These are phyloP conservation scores for Pisolithus orientalis DNA, from an alignment of 768 basidiomycete species.

Conservation along the genomic window DNA sequence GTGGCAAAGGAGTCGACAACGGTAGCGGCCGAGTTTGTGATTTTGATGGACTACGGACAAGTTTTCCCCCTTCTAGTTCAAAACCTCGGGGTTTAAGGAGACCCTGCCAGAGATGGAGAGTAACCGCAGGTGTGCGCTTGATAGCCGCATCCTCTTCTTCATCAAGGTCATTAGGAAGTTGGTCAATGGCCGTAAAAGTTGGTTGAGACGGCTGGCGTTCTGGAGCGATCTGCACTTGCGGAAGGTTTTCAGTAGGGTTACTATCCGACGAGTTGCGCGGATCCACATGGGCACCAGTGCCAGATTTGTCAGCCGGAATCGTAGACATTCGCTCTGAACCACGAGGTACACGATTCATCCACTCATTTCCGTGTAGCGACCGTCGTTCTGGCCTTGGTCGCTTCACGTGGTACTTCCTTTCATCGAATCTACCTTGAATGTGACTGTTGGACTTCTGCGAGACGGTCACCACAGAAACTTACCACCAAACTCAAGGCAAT, in stretches of 20 bases:
- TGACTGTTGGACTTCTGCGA: neutral
- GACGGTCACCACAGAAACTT: conserved; percentile 4
- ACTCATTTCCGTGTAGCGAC: conserved; percentile 18
- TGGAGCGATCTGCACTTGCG: conserved; percentile 16
- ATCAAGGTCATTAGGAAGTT: conserved; percentile 19
- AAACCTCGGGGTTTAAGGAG: conserved; percentile 66
- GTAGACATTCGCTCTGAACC: conserved; percentile 8
- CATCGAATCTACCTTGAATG: conserved; percentile 54
- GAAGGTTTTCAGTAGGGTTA: conserved; percentile 6
- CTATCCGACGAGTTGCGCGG: conserved; percentile 8
- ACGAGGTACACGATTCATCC: neutral
- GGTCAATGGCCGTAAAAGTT: conserved; percentile 16
- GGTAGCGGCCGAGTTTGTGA: conserved; percentile 20
- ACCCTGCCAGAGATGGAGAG: conserved; percentile 64
- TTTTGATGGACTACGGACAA: conserved; percentile 59
- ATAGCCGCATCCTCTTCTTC: conserved; percentile 54
- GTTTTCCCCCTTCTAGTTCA: conserved; percentile 48
- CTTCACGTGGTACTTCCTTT: conserved; percentile 51
- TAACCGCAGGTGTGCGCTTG: conserved; percentile 54
- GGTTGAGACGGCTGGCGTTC: conserved; percentile 8
- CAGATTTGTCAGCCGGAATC: conserved; percentile 11
- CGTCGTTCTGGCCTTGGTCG: conserved; percentile 58
- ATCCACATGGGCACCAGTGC: conserved; percentile 9
- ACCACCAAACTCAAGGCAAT: conserved; percentile 75
- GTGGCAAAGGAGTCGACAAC: conserved; percentile 12